Evolutionary conservation across 2,329 filamentous ascomycete genomes (phyloP).

Genomic region (Ceratocystis papillata): DNA sequence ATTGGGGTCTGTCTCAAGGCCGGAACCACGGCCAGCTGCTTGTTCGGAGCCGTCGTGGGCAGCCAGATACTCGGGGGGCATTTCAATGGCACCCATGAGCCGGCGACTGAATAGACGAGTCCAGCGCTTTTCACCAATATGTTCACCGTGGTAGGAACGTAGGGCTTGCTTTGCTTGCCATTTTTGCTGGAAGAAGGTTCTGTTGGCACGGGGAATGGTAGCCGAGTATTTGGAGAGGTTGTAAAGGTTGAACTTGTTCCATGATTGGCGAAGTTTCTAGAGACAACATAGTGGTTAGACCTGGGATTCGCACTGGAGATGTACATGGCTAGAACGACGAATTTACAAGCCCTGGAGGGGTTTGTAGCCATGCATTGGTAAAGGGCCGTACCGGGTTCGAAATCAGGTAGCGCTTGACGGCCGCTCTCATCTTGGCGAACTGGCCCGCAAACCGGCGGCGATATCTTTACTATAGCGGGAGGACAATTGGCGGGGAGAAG

Average conservation of each 20-base stretch:
- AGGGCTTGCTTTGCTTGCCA: slow-evolving; percentile 78
- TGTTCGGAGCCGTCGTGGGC: slow-evolving; percentile 69
- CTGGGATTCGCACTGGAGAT: background rate
- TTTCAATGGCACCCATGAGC: slow-evolving; percentile 71
- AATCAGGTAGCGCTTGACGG: slow-evolving; percentile 26
- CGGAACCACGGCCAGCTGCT: slow-evolving; percentile 73
- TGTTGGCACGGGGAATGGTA: slow-evolving; percentile 35
- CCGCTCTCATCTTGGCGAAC: slow-evolving; percentile 25
- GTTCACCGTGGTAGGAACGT: slow-evolving; percentile 86
- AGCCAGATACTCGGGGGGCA: slow-evolving; percentile 73
- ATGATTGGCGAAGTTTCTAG: slow-evolving; percentile 87
- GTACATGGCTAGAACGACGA: background rate
- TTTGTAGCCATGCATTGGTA: slow-evolving; percentile 14
- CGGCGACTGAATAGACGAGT: slow-evolving; percentile 79
- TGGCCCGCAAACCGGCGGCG: slow-evolving; percentile 23
- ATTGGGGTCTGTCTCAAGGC: slow-evolving; percentile 37
- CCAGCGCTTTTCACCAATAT: slow-evolving; percentile 89
- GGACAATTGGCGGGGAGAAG: slow-evolving; percentile 14
- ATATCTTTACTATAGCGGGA: slow-evolving; percentile 12
- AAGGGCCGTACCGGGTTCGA: slow-evolving; percentile 24
- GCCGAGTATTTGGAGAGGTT: slow-evolving; percentile 55
- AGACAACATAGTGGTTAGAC: slow-evolving; percentile 14
- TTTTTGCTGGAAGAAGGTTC: slow-evolving; percentile 97
- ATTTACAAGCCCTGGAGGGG: background rate
- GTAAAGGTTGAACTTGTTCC: slow-evolving; percentile 96